Percentiles rank a stretch among this genome's conserved stretches.
phyloP scores from a whole-genome alignment of 345 rosid species.

The Arabis alpina region DNA sequence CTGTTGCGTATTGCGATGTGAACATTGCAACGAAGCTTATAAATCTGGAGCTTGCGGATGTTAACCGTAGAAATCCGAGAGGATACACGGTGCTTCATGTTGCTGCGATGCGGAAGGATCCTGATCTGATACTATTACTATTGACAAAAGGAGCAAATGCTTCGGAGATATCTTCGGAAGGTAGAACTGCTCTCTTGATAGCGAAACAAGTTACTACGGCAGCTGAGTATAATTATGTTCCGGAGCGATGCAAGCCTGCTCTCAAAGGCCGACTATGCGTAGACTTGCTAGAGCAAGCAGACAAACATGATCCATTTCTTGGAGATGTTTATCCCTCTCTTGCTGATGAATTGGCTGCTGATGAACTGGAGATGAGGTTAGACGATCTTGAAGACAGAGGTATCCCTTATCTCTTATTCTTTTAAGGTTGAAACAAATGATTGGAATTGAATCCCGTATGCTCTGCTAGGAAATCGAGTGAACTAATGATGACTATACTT shows the following conservation, averaged over 20 bases:
- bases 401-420: conserved; percentile 36
- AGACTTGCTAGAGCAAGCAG: conserved; percentile 74
- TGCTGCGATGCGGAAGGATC: conserved; percentile 85
- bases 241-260: conserved; percentile 56
- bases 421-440: background rate
- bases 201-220: conserved; percentile 69
- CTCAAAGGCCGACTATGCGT: conserved; percentile 65
- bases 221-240: conserved; percentile 50
- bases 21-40: conserved; percentile 70
- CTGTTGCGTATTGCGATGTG: conserved; percentile 79
- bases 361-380: conserved; percentile 57
- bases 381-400: conserved; percentile 86
- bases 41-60: conserved; percentile 68
- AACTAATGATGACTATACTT: conserved; percentile 17
- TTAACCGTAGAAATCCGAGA: conserved; percentile 62
- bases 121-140: conserved; percentile 63
- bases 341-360: conserved; percentile 52
- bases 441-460: background rate
- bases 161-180: conserved; percentile 61
- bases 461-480: conserved; percentile 9
- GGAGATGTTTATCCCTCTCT: conserved; percentile 67
- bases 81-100: conserved; percentile 84
- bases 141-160: conserved; percentile 74
- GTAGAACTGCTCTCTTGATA: conserved; percentile 79
- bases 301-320: conserved; percentile 55